Evolutionary conservation across 2,329 filamentous ascomycete genomes (phyloP).

Genomic region (Fusarium coffeatum): DNA sequence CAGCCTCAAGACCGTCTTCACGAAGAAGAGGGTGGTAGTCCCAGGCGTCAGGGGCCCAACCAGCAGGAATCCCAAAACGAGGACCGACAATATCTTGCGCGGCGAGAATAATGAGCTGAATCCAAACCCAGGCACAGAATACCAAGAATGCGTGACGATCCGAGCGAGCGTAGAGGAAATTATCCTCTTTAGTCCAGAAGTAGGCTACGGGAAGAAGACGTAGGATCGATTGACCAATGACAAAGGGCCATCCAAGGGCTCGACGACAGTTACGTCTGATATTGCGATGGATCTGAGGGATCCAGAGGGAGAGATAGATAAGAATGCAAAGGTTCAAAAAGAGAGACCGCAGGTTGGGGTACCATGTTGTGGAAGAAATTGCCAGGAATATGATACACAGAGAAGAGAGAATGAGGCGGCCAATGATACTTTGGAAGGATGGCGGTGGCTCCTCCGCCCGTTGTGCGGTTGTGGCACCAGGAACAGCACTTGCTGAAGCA

Average conservation of each 20-base stretch:
- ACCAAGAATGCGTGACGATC: slow-evolving; percentile 73
- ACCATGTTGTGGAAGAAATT: slow-evolving; percentile 71
- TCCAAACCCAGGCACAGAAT: slow-evolving; percentile 80
- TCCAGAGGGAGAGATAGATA: slow-evolving; percentile 88
- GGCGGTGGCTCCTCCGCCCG: slow-evolving; percentile 48
- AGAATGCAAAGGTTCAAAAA: slow-evolving; percentile 75
- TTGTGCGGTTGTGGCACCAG: slow-evolving; percentile 43
- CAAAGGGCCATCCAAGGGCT: slow-evolving; percentile 91
- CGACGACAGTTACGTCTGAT: slow-evolving; percentile 89
- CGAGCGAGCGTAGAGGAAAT: slow-evolving; percentile 81
- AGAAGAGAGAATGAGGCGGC: slow-evolving; percentile 67
- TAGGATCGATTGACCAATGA: slow-evolving; percentile 82
- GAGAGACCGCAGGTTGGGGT: slow-evolving; percentile 62
- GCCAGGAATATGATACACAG: slow-evolving; percentile 68
- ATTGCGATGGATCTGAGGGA: slow-evolving; percentile 92
- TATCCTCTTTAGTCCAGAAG: slow-evolving; percentile 81
- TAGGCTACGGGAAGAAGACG: slow-evolving; percentile 85
- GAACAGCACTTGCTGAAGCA: slow-evolving; percentile 54
- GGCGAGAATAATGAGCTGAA: slow-evolving; percentile 82
- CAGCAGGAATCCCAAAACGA: slow-evolving; percentile 81
- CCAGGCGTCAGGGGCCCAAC: slow-evolving; percentile 80
- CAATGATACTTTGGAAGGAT: slow-evolving; percentile 67
- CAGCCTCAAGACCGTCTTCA: slow-evolving; percentile 83
- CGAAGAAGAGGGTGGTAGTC: slow-evolving; percentile 94
- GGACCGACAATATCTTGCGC: slow-evolving; percentile 89